Conservation (phyloP, 371 early-diverging fungal genomes). For the Umbelopsis sp. region DNA sequence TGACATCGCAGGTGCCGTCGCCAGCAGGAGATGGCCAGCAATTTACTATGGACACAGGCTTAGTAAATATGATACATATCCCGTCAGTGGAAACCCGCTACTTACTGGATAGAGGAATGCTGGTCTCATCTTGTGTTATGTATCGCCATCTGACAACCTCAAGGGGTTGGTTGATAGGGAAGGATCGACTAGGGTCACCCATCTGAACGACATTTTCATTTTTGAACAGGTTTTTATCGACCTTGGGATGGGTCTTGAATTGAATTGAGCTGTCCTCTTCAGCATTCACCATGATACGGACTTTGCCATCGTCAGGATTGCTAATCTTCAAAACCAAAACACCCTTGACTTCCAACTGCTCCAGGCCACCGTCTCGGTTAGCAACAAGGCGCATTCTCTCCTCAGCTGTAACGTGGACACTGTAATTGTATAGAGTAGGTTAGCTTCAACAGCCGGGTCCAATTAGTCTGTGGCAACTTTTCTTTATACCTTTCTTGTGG, state of each 20-base stretch:
- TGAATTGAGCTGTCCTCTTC: conserved; percentile 67
- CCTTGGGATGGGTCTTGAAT: conserved; percentile 96
- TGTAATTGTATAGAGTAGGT: conserved; percentile 30
- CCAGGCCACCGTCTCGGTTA: conserved; percentile 92
- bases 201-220: conserved; percentile 74
- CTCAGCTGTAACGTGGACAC: conserved; percentile 85
- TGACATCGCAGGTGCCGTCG: conserved; percentile 88
- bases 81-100: not conserved
- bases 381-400: conserved; percentile 84
- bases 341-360: conserved; percentile 92
- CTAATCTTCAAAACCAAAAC: conserved; percentile 79
- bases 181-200: conserved; percentile 79
- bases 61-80: not conserved
- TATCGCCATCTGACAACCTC: conserved; percentile 90
- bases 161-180: conserved; percentile 86
- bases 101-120: conserved; percentile 84
- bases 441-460: not conserved
- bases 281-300: conserved; percentile 61
- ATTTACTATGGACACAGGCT: conserved; percentile 62
- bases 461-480: not conserved
- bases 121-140: conserved; percentile 77
- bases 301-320: conserved; percentile 61
- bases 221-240: conserved; percentile 89
- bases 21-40: conserved; percentile 97
- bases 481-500: conserved; percentile 18